These are phyloP conservation scores for Kwoniella dendrophila DNA, from an alignment of 768 basidiomycete genomes.

Conservation along the genomic window DNA sequence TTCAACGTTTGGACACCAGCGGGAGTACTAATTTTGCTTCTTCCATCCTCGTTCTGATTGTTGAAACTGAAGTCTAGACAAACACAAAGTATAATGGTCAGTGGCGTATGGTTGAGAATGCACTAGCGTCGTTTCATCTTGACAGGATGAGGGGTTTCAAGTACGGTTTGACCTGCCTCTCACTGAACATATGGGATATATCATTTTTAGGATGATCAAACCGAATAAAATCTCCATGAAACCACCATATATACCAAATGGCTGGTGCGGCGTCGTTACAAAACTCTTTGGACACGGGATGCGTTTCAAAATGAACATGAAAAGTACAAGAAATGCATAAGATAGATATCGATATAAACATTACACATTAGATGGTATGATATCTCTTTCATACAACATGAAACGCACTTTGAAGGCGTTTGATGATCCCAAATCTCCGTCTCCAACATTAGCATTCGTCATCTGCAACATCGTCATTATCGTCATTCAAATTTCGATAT, in stretches of 20 bases:
- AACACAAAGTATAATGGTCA: too few relatives aligned
- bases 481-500: too few relatives aligned
- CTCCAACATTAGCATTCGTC: too few relatives aligned
- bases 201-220: neutral
- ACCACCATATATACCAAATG: neutral
- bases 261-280: conserved; percentile 12
- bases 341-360: too few relatives aligned
- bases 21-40: too few relatives aligned
- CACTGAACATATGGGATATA: conserved; percentile 6
- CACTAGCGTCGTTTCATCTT: conserved; percentile 7
- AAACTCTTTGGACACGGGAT: neutral
- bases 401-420: too few relatives aligned
- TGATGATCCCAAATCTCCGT: too few relatives aligned
- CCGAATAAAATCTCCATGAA: conserved; percentile 7
- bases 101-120: neutral
- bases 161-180: conserved; percentile 1
- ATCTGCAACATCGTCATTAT: too few relatives aligned
- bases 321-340: too few relatives aligned
- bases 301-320: conserved; percentile 14
- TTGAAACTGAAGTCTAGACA: neutral
- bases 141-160: conserved; percentile 2
- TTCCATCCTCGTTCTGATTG: too few relatives aligned
- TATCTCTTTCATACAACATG: too few relatives aligned
- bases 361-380: too few relatives aligned
- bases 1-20: neutral